Percentiles rank a stretch among this genome's conserved stretches.
phyloP scores from a whole-genome alignment of 176 grass and related monocot species.

The Musa troglodytarum region DNA sequence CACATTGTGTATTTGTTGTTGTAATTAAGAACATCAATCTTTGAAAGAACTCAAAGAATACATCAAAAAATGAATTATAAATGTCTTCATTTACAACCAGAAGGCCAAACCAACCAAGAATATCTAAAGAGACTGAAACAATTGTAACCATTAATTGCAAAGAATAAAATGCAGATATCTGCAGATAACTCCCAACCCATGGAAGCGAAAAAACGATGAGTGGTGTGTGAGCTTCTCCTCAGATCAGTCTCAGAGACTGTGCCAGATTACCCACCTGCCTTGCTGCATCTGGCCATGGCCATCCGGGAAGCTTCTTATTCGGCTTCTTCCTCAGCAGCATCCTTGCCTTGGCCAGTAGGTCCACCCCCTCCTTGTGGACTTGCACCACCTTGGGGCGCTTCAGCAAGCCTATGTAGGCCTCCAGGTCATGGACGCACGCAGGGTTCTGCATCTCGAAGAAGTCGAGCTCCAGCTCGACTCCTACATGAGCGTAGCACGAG shows the following conservation, averaged over 20 bases:
- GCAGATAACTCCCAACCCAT: not conserved
- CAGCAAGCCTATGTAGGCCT: not conserved
- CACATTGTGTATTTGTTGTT: too few species aligned
- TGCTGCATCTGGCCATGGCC: not conserved
- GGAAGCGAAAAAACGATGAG: not conserved
- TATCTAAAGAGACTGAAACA: too few species aligned
- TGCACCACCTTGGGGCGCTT: not conserved
- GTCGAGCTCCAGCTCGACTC: slow-evolving; percentile 3
- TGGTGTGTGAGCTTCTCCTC: not conserved
- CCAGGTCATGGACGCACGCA: slow-evolving; percentile 6
- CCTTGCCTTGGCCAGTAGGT: not conserved
- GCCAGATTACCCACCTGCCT: not conserved
- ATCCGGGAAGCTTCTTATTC: not conserved
- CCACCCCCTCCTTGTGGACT: not conserved
- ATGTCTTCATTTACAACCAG: too few species aligned
- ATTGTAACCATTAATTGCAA: too few species aligned
- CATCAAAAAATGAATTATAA: too few species aligned
- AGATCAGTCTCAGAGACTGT: not conserved
- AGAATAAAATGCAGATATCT: not conserved
- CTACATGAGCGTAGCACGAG: not conserved
- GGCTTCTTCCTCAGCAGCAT: not conserved
- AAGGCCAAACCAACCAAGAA: too few species aligned
- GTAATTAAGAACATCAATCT: too few species aligned
- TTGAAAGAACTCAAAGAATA: too few species aligned
- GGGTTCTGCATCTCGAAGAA: slow-evolving; percentile 8